Percentiles rank a stretch among this genome's conserved stretches.
Evolutionary conservation across 495 filamentous ascomycete genomes (phyloP).

Genomic region (Daldinia decipiens): DNA sequence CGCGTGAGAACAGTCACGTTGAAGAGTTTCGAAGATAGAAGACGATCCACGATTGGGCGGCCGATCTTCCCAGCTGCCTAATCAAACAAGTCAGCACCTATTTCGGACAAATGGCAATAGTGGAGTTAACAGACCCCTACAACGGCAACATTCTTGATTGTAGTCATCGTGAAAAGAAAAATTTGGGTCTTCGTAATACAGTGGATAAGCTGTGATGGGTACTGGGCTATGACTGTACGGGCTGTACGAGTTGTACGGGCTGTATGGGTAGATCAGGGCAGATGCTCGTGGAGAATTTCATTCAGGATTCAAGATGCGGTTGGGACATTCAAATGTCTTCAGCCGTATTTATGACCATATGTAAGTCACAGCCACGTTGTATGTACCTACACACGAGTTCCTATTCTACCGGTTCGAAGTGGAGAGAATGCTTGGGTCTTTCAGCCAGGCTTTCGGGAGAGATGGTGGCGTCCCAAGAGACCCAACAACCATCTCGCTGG

Average conservation of each 20-base stretch:
- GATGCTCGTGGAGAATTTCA: slow-evolving; percentile 11
- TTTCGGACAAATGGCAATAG: slow-evolving; percentile 10
- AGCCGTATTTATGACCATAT: slow-evolving; percentile 22
- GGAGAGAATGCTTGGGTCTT: slow-evolving; percentile 12
- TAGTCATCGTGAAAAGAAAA: slow-evolving; percentile 24
- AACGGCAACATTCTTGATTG: slow-evolving; percentile 41
- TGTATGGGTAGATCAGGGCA: background rate
- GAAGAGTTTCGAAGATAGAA: slow-evolving; percentile 36
- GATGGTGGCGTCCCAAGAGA: slow-evolving; percentile 28
- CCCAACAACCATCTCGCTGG: slow-evolving; percentile 39
- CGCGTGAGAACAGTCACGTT: slow-evolving; percentile 40
- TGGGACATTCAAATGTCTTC: slow-evolving; percentile 31
- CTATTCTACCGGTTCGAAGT: slow-evolving; percentile 37
- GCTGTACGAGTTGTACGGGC: background rate
- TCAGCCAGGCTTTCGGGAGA: slow-evolving; percentile 26
- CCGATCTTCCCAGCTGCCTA: slow-evolving; percentile 45
- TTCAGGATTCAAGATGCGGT: slow-evolving; percentile 4
- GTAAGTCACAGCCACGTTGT: slow-evolving; percentile 40
- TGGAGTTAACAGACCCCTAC: slow-evolving; percentile 41
- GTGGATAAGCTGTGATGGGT: slow-evolving; percentile 7
- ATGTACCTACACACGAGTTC: background rate
- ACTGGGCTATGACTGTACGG: background rate
- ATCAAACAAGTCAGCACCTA: slow-evolving; percentile 35
- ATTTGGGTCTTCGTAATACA: slow-evolving; percentile 6
- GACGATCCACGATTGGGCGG: slow-evolving; percentile 41